phyloP scores from a whole-genome alignment of 2,329 filamentous ascomycete genomes.

The Colletotrichum sp. region DNA sequence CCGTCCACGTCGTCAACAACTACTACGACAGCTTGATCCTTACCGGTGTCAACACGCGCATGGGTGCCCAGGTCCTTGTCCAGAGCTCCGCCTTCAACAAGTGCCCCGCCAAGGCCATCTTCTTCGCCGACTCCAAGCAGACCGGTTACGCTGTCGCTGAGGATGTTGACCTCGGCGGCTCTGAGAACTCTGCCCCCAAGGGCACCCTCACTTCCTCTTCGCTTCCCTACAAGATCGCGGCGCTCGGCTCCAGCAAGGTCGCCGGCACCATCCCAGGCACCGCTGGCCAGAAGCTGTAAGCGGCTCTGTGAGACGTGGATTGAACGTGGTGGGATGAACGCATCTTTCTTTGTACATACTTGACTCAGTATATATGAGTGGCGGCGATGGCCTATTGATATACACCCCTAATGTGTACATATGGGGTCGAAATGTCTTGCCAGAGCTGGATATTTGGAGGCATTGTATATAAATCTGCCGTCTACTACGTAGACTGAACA shows the following conservation, averaged over 20 bases:
- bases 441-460: slow-evolving; percentile 4
- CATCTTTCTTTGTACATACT: slow-evolving; percentile 14
- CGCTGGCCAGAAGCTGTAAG: slow-evolving; percentile 36
- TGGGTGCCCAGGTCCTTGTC: slow-evolving; percentile 57
- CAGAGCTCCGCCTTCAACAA: slow-evolving; percentile 55
- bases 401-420: not conserved
- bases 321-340: not conserved
- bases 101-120: slow-evolving; percentile 32
- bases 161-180: slow-evolving; percentile 45
- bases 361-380: slow-evolving; percentile 2
- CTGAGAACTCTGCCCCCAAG: slow-evolving; percentile 48
- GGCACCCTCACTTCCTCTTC: slow-evolving; percentile 52
- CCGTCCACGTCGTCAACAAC: slow-evolving; percentile 51
- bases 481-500: not conserved
- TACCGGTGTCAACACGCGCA: slow-evolving; percentile 58
- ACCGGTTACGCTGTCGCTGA: slow-evolving; percentile 42
- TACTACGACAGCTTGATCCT: slow-evolving; percentile 48
- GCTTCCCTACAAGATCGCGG: slow-evolving; percentile 50
- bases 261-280: slow-evolving; percentile 39
- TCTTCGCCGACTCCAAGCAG: slow-evolving; percentile 39
- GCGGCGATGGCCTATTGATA: not conserved
- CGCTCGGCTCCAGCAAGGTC: slow-evolving; percentile 47
- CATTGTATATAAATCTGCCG: slow-evolving; percentile 3
- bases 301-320: not conserved
- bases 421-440: not conserved